Base-by-base conservation (phyloP, 2,329 filamentous ascomycete genomes). In the Fusarium buharicum region DNA sequence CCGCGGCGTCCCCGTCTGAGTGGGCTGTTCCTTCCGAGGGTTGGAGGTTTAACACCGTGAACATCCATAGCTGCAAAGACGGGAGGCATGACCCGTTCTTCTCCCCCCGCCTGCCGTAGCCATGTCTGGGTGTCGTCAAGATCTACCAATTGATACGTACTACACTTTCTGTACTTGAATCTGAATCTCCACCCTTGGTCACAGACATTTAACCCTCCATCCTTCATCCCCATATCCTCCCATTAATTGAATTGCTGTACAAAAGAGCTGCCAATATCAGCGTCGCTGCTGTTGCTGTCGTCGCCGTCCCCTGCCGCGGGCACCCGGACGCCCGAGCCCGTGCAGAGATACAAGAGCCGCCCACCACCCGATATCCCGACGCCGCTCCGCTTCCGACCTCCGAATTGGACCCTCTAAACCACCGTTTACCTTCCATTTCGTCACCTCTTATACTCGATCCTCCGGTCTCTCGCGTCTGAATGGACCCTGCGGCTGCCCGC, bases 301-400 rank as follows among this genome's bases (percentile, higher is more conserved):
- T 46, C 67, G 64, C 62, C 62, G 61, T 64, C 56, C 64, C 48
- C 67, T 66, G 60, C 67, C 59, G 62, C 58, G 65, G 65, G 65
- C 65, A 68, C 59, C 65, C 67, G 67, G 67, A 70, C 58, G 67
- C 67, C 67, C 67, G 67, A 69, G 67, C 65, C 67, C 67, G 65
- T 67, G 67, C 67, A 62, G 62, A 66, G 61, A 62, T 48, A 45
- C 38, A 64, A 66, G 57, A 59, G 55, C 64, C 56, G 52, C 46
- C 51, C 58, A 67, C 59, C 55, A 51, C 66, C 61, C 50, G 58
- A 66, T 50, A 54, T 59, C 44, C 57, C 63, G 52, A 48, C 62
- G 52, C 61, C 55, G 55, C 50, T 51, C 59, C 64, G 66, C 48
- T 41, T 53, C 67, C 67, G 64, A 55, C 50, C 55, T 55, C 62